Percentiles rank a stretch among this genome's conserved stretches.
Evolutionary conservation across 306 rosid species (phyloP).

Genomic region (Astragalus membranaceus): DNA sequence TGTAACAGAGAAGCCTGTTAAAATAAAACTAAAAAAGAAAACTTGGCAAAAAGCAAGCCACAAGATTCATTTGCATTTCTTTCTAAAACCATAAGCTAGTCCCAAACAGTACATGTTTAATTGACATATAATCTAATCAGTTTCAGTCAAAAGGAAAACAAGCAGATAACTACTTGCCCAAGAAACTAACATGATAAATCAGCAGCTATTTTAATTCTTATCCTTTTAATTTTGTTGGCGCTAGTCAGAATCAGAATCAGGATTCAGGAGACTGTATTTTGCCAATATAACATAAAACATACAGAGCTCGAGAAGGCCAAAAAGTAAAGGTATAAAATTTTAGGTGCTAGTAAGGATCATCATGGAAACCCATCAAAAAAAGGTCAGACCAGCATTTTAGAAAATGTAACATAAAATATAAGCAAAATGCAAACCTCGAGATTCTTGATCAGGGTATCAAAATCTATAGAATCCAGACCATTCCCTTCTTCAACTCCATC

Average conservation of each 20-base stretch:
- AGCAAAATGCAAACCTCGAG: conserved; percentile 73
- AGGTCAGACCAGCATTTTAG: conserved; percentile 3
- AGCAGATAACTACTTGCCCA: background rate
- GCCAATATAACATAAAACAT: conserved; percentile 10
- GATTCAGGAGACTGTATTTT: conserved; percentile 1
- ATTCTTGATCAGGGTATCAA: conserved; percentile 67
- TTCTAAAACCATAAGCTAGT: conserved; percentile 6
- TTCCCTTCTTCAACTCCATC: conserved; percentile 80
- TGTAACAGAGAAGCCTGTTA: conserved; percentile 24
- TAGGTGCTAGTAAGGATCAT: background rate
- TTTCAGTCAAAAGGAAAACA: conserved; percentile 7
- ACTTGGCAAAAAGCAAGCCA: background rate
- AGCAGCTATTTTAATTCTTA: background rate
- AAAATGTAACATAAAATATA: conserved; percentile 21
- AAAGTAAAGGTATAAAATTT: conserved; percentile 5
- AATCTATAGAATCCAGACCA: conserved; percentile 73
- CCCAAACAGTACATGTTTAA: background rate
- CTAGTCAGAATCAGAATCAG: background rate
- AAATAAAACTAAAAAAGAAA: background rate
- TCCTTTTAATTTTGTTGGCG: background rate
- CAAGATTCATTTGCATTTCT: conserved; percentile 10
- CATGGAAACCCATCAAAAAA: conserved; percentile 2
- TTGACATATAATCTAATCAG: background rate
- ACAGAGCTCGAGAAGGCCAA: conserved; percentile 12
- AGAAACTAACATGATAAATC: background rate